Evolutionary conservation across 2,329 filamentous ascomycete genomes (phyloP).

Genomic region (Calycina herbarum): DNA sequence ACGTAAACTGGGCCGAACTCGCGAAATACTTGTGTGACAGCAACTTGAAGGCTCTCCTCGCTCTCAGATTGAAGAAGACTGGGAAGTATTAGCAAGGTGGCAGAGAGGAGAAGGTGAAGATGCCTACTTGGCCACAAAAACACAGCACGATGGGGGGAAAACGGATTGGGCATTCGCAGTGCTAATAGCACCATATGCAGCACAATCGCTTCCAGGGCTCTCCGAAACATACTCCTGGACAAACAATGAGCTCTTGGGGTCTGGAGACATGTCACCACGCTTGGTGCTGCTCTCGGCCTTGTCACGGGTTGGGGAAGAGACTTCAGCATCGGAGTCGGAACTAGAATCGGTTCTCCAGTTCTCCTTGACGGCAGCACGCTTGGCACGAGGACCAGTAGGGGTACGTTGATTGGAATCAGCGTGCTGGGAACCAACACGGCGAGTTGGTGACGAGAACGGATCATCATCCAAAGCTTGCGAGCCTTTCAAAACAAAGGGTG

Average conservation of each 20-base stretch:
- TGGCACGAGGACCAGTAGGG: constrained; percentile 25
- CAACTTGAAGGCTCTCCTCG: constrained; percentile 52
- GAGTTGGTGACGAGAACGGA: constrained; percentile 27
- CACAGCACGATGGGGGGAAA: constrained; percentile 53
- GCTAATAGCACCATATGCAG: constrained; percentile 21
- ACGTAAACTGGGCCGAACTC: constrained; percentile 58
- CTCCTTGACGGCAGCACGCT: constrained; percentile 25
- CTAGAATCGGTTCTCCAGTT: constrained; percentile 35
- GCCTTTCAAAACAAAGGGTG: constrained; percentile 34
- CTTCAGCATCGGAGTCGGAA: constrained; percentile 22
- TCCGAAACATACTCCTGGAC: constrained; percentile 22
- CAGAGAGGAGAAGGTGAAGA: neutral
- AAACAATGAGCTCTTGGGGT: constrained; percentile 16
- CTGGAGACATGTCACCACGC: constrained; percentile 9
- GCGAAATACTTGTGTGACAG: constrained; percentile 53
- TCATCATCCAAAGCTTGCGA: constrained; percentile 28
- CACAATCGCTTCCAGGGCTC: constrained; percentile 12
- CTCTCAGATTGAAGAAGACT: constrained; percentile 53
- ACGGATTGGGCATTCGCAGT: constrained; percentile 33
- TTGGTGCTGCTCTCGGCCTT: constrained; percentile 19
- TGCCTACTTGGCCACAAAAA: constrained; percentile 67
- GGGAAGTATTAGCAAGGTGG: constrained; percentile 1
- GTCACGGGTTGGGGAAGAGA: constrained; percentile 21
- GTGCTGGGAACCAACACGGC: constrained; percentile 1
- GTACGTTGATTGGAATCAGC: constrained; percentile 25